Evolutionary conservation across 495 filamentous ascomycete genomes (phyloP).

Genomic region (Podospora comata): DNA sequence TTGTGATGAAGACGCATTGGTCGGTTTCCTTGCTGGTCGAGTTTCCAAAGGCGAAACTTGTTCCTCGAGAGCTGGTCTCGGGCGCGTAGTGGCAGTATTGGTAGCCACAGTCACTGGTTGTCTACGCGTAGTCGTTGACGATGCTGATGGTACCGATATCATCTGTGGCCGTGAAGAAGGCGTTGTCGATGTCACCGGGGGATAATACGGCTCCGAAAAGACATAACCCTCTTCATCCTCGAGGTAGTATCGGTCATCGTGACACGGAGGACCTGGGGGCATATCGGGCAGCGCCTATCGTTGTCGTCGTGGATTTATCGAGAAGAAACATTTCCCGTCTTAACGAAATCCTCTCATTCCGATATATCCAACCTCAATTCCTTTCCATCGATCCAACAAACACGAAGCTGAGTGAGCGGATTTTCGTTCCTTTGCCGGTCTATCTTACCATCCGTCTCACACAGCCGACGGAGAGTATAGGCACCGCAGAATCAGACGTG

Average conservation of each 20-base stretch:
- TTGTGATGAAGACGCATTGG: neutral
- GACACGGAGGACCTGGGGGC: constrained; percentile 7
- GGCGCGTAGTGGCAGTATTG: neutral
- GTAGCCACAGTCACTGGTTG: neutral
- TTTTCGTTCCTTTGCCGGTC: neutral
- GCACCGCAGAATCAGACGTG: neutral
- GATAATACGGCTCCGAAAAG: neutral
- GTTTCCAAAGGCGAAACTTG: constrained; percentile 10
- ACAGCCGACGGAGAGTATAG: neutral
- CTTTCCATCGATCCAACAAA: neutral
- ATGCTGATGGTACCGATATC: constrained; percentile 2
- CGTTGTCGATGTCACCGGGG: neutral
- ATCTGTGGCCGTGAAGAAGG: neutral
- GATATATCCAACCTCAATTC: neutral
- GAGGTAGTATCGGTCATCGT: constrained; percentile 12
- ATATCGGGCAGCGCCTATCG: neutral
- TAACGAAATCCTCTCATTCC: neutral
- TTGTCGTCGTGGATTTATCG: neutral
- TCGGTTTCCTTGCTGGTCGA: neutral
- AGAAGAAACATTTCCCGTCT: constrained; percentile 8
- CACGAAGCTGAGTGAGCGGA: neutral
- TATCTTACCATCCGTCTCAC: neutral
- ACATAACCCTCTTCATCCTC: neutral
- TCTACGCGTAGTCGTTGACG: neutral
- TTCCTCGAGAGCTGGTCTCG: neutral